Evolutionary conservation across 768 basidiomycete species (phyloP), one percentile per base, ranked within the genome.

Genomic region (Lentinula aciculospora): DNA sequence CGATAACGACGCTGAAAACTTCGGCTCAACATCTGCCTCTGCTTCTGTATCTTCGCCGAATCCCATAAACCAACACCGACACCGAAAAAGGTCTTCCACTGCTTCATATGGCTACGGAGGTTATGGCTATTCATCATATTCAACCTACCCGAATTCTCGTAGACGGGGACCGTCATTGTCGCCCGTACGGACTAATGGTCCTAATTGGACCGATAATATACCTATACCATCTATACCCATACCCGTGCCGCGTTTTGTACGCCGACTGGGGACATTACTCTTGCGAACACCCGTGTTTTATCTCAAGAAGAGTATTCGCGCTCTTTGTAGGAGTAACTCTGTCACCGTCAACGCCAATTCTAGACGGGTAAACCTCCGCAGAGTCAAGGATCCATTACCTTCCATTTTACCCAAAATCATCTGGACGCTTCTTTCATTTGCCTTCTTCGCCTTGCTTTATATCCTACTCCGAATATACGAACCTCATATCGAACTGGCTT

Each of bases 401-500:
- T 36, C 57, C 42, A 10, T 23, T 37, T 23, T 53, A 25, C 32
- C 51, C 32, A 53, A 53, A 34, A 53, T 53, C 32, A 36, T 53
- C 6, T 21, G 76, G 47, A 27, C 81, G 42, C 60, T 77, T 59
- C 56, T 85, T 27, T 60, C 83, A 27, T 63, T 80, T n/a, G 76
- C 75, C 0, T 70, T 84, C 50, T 13, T 36, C 32, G 13, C 34
- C 13, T 23, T 53, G 9, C 32, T 53, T 36, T 78, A 81, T 65
- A 65, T 85, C 45, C 34, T 53, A 15, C 27, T 53, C 9, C 32
- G 51, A 17, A 53, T 53, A 12, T 89, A 88, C 71, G 89, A 96
- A 70, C 82, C 91, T 3, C 93, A 97, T 71, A 72, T 97, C 64
- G 94, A 97, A 71, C 72, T 95, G 40, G 76, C 87, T 25, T 82